Conservation (phyloP, 495 filamentous ascomycete genomes). For the Patellaria atrata region DNA sequence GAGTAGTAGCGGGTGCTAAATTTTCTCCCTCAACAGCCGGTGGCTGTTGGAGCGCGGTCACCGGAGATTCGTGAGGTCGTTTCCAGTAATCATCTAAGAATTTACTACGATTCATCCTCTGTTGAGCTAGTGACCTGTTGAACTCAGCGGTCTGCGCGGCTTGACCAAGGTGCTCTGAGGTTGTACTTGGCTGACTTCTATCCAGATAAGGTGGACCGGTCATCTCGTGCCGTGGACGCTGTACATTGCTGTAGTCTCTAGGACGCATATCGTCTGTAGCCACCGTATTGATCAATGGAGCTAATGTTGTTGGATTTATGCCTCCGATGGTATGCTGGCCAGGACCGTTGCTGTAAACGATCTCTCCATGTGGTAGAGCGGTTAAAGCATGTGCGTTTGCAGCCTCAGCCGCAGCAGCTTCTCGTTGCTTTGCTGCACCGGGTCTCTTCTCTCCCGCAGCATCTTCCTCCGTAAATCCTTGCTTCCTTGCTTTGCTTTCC, state of each 20-base stretch:
- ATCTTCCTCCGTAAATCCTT: constrained; percentile 97
- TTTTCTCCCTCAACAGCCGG: constrained; percentile 11
- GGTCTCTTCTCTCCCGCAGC: constrained; percentile 92
- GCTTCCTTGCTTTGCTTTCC: constrained; percentile 92
- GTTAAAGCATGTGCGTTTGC: constrained; percentile 37
- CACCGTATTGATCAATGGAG: constrained; percentile 61
- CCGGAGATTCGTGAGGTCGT: constrained; percentile 50
- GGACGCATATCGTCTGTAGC: constrained; percentile 64
- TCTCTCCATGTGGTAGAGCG: constrained; percentile 47
- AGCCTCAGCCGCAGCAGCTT: constrained; percentile 51
- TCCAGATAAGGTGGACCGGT: constrained; percentile 83
- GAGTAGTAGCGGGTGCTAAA: constrained; percentile 11
- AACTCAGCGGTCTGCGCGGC: constrained; percentile 79
- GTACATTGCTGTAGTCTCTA: constrained; percentile 68
- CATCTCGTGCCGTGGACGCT: constrained; percentile 79
- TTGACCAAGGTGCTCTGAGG: constrained; percentile 74
- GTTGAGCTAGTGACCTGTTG: constrained; percentile 65
- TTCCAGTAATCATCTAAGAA: constrained; percentile 67
- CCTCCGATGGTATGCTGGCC: constrained; percentile 17
- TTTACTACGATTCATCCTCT: constrained; percentile 57
- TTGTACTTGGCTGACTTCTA: constrained; percentile 61
- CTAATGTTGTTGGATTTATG: constrained; percentile 36
- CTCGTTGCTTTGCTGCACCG: constrained; percentile 75
- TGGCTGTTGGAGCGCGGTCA: constrained; percentile 5
- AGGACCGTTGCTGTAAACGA: constrained; percentile 64